Base-by-base conservation (phyloP, 2,329 filamentous ascomycete species). In the Aspergillus unguis region DNA sequence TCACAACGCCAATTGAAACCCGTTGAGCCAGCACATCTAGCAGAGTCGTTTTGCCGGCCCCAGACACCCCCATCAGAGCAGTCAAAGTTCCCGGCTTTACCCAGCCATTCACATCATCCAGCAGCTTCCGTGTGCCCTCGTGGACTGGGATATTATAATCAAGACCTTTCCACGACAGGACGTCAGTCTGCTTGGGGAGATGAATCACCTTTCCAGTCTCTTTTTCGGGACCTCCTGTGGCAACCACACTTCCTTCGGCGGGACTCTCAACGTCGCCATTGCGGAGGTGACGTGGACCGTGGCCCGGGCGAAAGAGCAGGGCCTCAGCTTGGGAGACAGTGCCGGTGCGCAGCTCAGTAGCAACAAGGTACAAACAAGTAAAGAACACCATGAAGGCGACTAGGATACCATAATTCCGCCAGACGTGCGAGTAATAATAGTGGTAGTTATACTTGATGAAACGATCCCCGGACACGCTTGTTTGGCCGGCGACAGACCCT, bases 11-110 rank as follows among this genome's bases (percentile, higher is more conserved):
- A 84, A 92, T 92, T 0, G 88, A 90, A 4, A 87, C 87, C 66
- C 92, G 86, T 52, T 87, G 88, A 35, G 92, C 92, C 57, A 96
- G 78, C 29, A 88, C 88, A 71, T 96, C 89, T n/a, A 96, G 76
- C n/a, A 96, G 80, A 0, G 91, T 95, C 0, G 92, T 96, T 71
- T 96, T 96, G 46, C 92, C 92, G 9, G 92, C 92, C 58, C 92
- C 91, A 26, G 87, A 90, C 4, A 36, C 46, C 4, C 46, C 46
- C 90, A 95, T 95, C 4, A 95, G 77, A 23, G 89, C 91, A 4
- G 91, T 96, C 48, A 95, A 70, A 8, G 89, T 95, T 50, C 92
- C 92, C 2, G 92, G 91, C 71, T 95, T 94, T 51, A 96, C 90
- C 88, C 89, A 96, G 28, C 92, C 92, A 4, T 92, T 86, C 10